These are phyloP conservation scores for Globisporangium parvum DNA, from an alignment of 352 stramenopile species.

Conservation along the genomic window DNA sequence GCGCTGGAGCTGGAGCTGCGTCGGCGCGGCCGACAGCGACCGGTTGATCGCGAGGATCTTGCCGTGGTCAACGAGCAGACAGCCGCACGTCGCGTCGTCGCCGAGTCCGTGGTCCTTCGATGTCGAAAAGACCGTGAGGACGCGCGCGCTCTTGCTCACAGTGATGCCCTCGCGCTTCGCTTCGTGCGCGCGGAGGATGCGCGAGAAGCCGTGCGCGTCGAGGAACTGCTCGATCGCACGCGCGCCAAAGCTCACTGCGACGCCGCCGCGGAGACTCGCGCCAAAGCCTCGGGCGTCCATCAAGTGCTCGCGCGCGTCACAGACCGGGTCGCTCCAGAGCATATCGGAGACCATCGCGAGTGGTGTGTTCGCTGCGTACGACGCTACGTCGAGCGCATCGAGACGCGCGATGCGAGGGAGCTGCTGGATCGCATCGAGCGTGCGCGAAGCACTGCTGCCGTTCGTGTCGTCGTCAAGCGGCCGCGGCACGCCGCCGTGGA, in stretches of 20 bases:
- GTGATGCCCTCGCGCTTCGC: conserved; percentile 79
- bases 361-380: conserved; percentile 25
- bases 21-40: conserved; percentile 14
- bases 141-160: conserved; percentile 42
- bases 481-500: conserved; percentile 41
- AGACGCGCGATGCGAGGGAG: conserved; percentile 27
- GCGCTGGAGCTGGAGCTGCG: conserved; percentile 19
- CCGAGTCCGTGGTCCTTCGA: conserved; percentile 68
- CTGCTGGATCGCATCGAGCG: conserved; percentile 43
- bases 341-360: conserved; percentile 59
- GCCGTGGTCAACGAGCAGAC: conserved; percentile 61
- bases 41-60: conserved; percentile 53
- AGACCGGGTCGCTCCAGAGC: conserved; percentile 48
- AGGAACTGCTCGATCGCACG: conserved; percentile 61
- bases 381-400: conserved; percentile 36
- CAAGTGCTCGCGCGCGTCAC: conserved; percentile 18
- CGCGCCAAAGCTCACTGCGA: conserved; percentile 71
- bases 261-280: conserved; percentile 42
- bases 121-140: conserved; percentile 71
- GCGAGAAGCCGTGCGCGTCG: conserved; percentile 37
- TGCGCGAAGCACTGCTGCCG: neutral
- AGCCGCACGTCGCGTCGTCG: conserved; percentile 51
- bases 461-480: conserved; percentile 1
- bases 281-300: conserved; percentile 58
- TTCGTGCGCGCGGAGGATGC: conserved; percentile 75